A percentile compares a stretch with the other conserved stretches of the same genome.
Conservation (phyloP, 1,284 basidiomycete genomes). For the Moesziomyces antarcticus region DNA sequence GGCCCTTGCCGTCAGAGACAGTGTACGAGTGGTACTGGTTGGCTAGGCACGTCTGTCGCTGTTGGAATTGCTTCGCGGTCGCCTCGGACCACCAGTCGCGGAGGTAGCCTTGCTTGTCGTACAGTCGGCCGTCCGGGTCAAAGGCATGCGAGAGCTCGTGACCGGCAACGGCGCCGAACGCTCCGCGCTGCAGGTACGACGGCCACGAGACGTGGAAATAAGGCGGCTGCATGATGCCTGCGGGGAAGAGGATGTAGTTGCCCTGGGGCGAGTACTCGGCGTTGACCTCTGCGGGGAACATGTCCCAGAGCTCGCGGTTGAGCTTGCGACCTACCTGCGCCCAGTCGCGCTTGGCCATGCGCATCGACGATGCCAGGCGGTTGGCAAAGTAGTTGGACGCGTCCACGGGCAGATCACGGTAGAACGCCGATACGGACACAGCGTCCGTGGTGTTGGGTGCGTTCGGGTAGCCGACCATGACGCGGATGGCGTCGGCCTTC, state of each 20-base stretch:
- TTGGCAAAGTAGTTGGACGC: slow-evolving; percentile 85
- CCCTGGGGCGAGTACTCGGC: slow-evolving; percentile 64
- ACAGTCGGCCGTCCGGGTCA: slow-evolving; percentile 84
- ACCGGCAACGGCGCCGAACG: slow-evolving; percentile 60
- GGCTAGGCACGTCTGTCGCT: slow-evolving; percentile 85
- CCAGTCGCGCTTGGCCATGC: slow-evolving; percentile 74
- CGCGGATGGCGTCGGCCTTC: slow-evolving; percentile 83
- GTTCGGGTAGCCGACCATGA: slow-evolving; percentile 89
- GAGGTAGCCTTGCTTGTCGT: slow-evolving; percentile 72
- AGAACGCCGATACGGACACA: slow-evolving; percentile 79
- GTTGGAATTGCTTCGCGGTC: slow-evolving; percentile 84
- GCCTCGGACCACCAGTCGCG: slow-evolving; percentile 80
- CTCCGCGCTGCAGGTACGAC: slow-evolving; percentile 85
- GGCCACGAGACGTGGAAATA: slow-evolving; percentile 92
- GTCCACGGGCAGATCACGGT: slow-evolving; percentile 76
- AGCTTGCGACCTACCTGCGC: slow-evolving; percentile 78
- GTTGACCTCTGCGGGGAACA: slow-evolving; percentile 76
- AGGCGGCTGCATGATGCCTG: slow-evolving; percentile 90
- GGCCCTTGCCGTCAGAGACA: slow-evolving; percentile 84
- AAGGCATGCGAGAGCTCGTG: slow-evolving; percentile 80
- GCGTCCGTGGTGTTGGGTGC: slow-evolving; percentile 84
- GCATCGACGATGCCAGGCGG: slow-evolving; percentile 74
- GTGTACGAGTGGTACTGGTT: slow-evolving; percentile 87
- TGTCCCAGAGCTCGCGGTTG: slow-evolving; percentile 84
- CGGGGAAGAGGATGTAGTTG: slow-evolving; percentile 90